These are phyloP conservation scores for Globisporangium cystogenes DNA, from an alignment of 352 stramenopile species.

Conservation along the genomic window DNA sequence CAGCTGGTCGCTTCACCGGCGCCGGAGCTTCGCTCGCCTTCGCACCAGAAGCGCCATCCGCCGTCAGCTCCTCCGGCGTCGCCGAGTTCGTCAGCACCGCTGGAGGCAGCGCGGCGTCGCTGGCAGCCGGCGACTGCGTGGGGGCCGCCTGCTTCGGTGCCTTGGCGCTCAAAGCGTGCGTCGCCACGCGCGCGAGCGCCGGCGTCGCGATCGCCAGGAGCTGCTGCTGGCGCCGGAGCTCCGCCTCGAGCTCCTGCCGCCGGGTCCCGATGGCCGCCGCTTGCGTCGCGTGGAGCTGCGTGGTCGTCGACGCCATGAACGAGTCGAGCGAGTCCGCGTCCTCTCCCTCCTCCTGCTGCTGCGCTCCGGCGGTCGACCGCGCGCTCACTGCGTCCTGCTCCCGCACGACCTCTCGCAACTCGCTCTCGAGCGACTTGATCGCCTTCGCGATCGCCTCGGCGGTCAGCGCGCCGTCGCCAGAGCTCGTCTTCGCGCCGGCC, in stretches of 20 bases:
- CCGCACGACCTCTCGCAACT: slow-evolving; percentile 24
- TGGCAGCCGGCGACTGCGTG: neutral
- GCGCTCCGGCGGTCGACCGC: neutral
- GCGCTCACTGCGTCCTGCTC: slow-evolving; percentile 14
- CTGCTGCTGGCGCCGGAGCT: slow-evolving; percentile 42
- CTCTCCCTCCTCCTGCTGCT: slow-evolving; percentile 19
- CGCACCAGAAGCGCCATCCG: too few relatives aligned
- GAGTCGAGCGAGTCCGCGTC: slow-evolving; percentile 50
- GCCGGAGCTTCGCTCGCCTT: neutral
- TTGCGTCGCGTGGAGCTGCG: slow-evolving; percentile 36
- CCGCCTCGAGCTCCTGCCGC: slow-evolving; percentile 24
- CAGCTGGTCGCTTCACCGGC: neutral
- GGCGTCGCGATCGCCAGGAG: slow-evolving; percentile 48
- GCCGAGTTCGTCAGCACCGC: neutral
- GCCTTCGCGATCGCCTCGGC: slow-evolving; percentile 42
- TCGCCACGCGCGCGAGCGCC: slow-evolving; percentile 20
- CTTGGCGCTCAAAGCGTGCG: neutral
- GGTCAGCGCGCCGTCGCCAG: slow-evolving; percentile 32
- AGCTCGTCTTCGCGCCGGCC: neutral
- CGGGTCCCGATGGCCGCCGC: slow-evolving; percentile 17
- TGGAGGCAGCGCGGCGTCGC: too few relatives aligned
- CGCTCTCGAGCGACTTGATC: slow-evolving; percentile 31
- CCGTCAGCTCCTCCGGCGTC: neutral
- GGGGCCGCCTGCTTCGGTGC: neutral
- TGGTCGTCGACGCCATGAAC: slow-evolving; percentile 57